phyloP scores from a whole-genome alignment of 805 yeast species.

The Ascoidea rubescens region DNA sequence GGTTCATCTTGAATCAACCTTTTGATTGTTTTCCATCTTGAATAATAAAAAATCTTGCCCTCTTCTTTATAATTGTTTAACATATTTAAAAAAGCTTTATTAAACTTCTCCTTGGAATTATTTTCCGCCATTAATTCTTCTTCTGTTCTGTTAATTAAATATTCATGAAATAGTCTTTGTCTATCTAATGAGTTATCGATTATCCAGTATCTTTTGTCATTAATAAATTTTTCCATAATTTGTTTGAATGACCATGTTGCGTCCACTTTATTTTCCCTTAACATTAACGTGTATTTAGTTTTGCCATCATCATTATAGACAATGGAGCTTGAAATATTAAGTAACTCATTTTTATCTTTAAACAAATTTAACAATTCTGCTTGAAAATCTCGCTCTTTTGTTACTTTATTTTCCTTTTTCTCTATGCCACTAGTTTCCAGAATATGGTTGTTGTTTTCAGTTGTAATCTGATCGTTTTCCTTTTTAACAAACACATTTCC shows the following conservation, averaged over 20 bases:
- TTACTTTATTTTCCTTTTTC: slow-evolving; percentile 11
- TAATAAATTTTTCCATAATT: slow-evolving; percentile 44
- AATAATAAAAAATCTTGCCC: slow-evolving; percentile 27
- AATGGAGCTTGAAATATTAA: not conserved
- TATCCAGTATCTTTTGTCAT: slow-evolving; percentile 55
- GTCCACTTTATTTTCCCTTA: slow-evolving; percentile 44
- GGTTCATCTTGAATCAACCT: slow-evolving; percentile 49
- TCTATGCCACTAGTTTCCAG: slow-evolving; percentile 11
- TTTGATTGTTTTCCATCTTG: slow-evolving; percentile 52
- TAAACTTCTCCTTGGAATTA: slow-evolving; percentile 39
- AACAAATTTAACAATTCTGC: slow-evolving; percentile 17
- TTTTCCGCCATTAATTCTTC: slow-evolving; percentile 39
- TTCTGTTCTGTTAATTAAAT: slow-evolving; percentile 33
- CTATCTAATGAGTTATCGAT: slow-evolving; percentile 47
- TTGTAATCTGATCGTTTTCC: not conserved
- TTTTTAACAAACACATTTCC: not conserved
- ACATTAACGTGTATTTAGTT: slow-evolving; percentile 33
- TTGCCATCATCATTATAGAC: slow-evolving; percentile 23
- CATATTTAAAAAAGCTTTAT: slow-evolving; percentile 35
- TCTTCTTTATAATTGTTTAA: slow-evolving; percentile 25
- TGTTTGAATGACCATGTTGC: slow-evolving; percentile 62
- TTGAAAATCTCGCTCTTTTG: slow-evolving; percentile 1
- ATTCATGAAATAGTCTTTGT: slow-evolving; percentile 51
- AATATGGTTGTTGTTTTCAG: slow-evolving; percentile 10
- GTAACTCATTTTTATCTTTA: slow-evolving; percentile 8